Percentiles rank a stretch among this genome's conserved stretches.
phyloP scores from a whole-genome alignment of 2,329 filamentous ascomycete genomes.

The Fusarium clavum region DNA sequence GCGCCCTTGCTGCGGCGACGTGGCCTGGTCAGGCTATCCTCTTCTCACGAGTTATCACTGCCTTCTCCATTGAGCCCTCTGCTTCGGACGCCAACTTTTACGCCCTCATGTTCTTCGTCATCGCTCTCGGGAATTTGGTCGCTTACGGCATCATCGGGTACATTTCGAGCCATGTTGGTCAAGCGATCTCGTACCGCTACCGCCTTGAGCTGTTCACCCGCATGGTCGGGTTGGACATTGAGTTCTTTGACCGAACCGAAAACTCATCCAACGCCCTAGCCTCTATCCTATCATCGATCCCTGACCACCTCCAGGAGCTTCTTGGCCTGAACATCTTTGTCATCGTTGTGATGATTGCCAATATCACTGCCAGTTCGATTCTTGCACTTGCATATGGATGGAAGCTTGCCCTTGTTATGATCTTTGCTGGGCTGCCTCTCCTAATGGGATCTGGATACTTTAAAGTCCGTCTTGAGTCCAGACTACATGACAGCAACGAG shows the following conservation, averaged over 20 bases:
- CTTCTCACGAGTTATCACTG: conserved; percentile 46
- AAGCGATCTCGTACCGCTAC: conserved; percentile 41
- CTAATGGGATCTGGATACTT: conserved; percentile 55
- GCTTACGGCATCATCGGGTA: conserved; percentile 39
- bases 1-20: conserved; percentile 42
- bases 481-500: conserved; percentile 52
- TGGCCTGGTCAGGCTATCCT: conserved; percentile 51
- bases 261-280: conserved; percentile 52
- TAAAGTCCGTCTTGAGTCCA: conserved; percentile 58
- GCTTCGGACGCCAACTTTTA: conserved; percentile 52
- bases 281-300: conserved; percentile 47
- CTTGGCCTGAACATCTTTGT: conserved; percentile 57
- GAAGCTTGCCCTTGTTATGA: conserved; percentile 58
- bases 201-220: conserved; percentile 47
- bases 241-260: conserved; percentile 51
- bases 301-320: conserved; percentile 59
- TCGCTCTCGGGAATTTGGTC: conserved; percentile 39
- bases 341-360: conserved; percentile 56
- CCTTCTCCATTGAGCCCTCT: conserved; percentile 38
- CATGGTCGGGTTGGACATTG: conserved; percentile 56
- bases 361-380: conserved; percentile 53
- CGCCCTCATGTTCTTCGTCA: conserved; percentile 48
- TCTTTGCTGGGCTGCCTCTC: conserved; percentile 56
- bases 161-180: conserved; percentile 32
- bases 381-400: conserved; percentile 57